A percentile compares a stretch with the other conserved stretches of the same genome.
Conservation (phyloP, 495 filamentous ascomycete species). For the Tuber brumale region DNA sequence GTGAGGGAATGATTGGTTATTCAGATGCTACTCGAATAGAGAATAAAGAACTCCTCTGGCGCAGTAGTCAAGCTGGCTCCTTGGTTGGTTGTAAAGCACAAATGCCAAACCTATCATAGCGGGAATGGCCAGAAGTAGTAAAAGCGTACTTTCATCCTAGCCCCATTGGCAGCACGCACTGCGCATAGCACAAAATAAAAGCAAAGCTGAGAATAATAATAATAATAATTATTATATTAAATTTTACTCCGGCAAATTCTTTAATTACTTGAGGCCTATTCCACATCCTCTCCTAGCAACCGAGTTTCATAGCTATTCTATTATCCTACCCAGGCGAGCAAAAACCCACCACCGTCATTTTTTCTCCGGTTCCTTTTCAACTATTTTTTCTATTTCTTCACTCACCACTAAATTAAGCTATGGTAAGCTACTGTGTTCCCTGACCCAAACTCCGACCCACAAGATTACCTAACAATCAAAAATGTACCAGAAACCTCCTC, state of each 20-base stretch:
- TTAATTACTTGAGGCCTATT: neutral
- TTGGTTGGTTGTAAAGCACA: neutral
- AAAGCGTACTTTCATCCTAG: too few relatives aligned
- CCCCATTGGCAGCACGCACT: too few relatives aligned
- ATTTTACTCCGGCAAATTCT: neutral
- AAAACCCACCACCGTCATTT: neutral
- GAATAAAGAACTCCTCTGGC: neutral
- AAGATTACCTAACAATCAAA: neutral
- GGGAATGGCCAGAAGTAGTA: too few relatives aligned
- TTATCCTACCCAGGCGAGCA: neutral
- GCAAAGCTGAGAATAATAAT: neutral
- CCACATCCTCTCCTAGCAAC: neutral
- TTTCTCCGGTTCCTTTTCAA: neutral
- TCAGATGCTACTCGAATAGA: neutral
- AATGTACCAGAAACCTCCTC: neutral
- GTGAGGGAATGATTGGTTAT: neutral
- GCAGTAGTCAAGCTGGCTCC: neutral
- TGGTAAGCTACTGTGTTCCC: neutral
- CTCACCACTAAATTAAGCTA: neutral
- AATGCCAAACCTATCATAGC: too few relatives aligned
- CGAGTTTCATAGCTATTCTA: neutral
- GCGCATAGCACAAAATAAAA: neutral
- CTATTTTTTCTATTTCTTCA: neutral
- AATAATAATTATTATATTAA: neutral
- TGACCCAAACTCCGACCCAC: neutral